Evolutionary conservation across 2,329 filamentous ascomycete species (phyloP).

Genomic region (Macroventuria anomochaeta): DNA sequence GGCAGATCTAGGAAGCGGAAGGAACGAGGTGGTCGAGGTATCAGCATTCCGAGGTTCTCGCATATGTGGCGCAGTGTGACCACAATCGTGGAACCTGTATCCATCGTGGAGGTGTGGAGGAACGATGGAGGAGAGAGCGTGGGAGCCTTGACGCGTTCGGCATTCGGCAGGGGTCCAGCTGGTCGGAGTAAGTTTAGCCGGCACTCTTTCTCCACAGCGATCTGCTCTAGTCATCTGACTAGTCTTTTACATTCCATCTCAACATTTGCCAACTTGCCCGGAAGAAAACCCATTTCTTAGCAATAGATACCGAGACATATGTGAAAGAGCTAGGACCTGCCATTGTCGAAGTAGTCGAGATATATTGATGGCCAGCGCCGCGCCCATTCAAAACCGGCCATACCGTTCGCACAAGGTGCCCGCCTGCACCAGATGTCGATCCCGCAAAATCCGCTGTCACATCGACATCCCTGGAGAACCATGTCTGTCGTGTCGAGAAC

Average conservation of each 20-base stretch:
- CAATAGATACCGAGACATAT: background rate
- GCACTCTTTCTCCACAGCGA: background rate
- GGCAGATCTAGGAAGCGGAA: background rate
- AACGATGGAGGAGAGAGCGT: background rate
- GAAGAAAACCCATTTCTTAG: conserved; percentile 1
- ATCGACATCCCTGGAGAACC: conserved; percentile 49
- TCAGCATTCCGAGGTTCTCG: background rate
- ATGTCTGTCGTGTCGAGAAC: conserved; percentile 50
- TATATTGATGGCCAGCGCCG: conserved; percentile 40
- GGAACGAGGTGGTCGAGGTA: background rate
- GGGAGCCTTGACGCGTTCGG: background rate
- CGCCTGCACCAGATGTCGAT: conserved; percentile 51
- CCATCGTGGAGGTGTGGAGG: background rate
- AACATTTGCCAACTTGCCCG: conserved; percentile 5
- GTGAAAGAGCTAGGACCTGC: conserved; percentile 4
- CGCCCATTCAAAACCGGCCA: conserved; percentile 46
- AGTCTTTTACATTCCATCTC: conserved; percentile 13
- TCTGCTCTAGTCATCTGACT: conserved; percentile 15
- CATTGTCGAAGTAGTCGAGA: background rate
- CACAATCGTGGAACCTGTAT: background rate
- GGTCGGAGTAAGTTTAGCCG: conserved; percentile 7
- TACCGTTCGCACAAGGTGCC: conserved; percentile 54
- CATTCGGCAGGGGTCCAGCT: conserved; percentile 1
- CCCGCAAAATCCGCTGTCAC: conserved; percentile 52
- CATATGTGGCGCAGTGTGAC: background rate